Percentiles rank a stretch among this genome's conserved stretches.
Evolutionary conservation across 805 yeast species (phyloP).

Genomic region (Sugiyamaella mastotermitis): DNA sequence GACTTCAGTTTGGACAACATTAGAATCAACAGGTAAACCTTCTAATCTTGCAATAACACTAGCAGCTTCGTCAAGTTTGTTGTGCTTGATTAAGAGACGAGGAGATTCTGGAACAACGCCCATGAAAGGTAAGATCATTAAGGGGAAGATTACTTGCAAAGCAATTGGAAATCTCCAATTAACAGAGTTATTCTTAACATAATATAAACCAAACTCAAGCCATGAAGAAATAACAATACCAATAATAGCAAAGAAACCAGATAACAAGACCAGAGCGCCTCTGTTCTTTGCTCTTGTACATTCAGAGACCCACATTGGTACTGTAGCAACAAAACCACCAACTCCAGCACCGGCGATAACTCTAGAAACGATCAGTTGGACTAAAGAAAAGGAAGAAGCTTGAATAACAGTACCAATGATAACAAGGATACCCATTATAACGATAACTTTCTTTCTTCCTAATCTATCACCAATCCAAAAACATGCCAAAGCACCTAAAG

Average conservation of each 20-base stretch:
- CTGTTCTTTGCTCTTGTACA: conserved; percentile 8
- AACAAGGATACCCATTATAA: conserved; percentile 49
- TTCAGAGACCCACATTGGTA: conserved; percentile 7
- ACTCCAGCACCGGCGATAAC: conserved; percentile 34
- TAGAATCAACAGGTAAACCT: conserved; percentile 15
- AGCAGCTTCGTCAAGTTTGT: conserved; percentile 8
- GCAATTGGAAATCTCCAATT: conserved; percentile 35
- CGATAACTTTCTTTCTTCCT: conserved; percentile 57
- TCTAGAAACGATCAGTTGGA: conserved; percentile 64
- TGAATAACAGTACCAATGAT: conserved; percentile 24
- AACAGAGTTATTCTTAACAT: conserved; percentile 14
- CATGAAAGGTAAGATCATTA: conserved; percentile 24
- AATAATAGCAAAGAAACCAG: conserved; percentile 32
- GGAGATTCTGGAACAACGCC: conserved; percentile 17
- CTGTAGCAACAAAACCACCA: conserved; percentile 22
- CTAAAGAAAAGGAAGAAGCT: conserved; percentile 38
- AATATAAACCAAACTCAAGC: conserved; percentile 42
- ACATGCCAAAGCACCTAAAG: conserved; percentile 42
- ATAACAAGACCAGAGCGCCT: conserved; percentile 1
- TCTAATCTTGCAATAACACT: conserved; percentile 28
- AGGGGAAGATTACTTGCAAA: conserved; percentile 35
- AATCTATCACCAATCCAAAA: conserved; percentile 48
- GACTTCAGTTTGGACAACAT: conserved; percentile 3
- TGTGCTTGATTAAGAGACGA: conserved; percentile 9
- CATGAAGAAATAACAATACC: conserved; percentile 50